Evolutionary conservation across 768 basidiomycete species (phyloP), one percentile per base, ranked within the genome.

Genomic region (Piloderma croceum): DNA sequence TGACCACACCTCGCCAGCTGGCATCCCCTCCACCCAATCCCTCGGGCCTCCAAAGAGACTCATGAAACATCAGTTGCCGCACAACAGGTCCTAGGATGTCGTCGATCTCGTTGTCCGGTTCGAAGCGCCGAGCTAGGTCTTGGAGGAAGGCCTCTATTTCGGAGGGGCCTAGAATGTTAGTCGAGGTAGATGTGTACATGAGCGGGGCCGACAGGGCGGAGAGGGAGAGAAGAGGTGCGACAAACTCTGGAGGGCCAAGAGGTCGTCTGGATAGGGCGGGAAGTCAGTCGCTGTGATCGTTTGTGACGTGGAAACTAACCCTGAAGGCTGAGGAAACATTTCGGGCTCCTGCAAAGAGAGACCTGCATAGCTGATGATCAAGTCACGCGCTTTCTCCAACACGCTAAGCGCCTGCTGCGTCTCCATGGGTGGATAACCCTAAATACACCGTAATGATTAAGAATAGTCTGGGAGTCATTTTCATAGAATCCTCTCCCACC

Each of bases 321-420:
- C 74, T 39, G 62, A 41, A 7, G 92, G 93, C 50, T 96, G 90
- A 35, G 90, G 87, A 50, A 99, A 98, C 84, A 97, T 93, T 27
- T 81, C 81, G 2, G 93, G 88, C 44, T 93, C 92, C 62, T 93
- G 90, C 7, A 99, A 67, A 18, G 76, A 85, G 35, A 97, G 71
- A 5, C 92, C 93, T 9, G 83, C 77, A 63, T 96, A 96, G 42
- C 84, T 90, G 48, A 98, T 77, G 36, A 97, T 62, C 12, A 96
- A 70, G 42, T 84, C 75, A n/a, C 84, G 81, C 25, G 87, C 58
- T 59, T 81, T 89, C 31, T 91, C 86, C 17, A 90, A 67, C n/a
- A 76, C 60, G 21, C 56, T 61, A 9, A 75, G 60, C 23, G 87
- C 90, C 48, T 67, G 65, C 45, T 81, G 73, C 6, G 75, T 68